These are phyloP conservation scores for Conidiobolus incongruus DNA, from an alignment of 371 early-diverging fungal genomes.

Conservation along the genomic window DNA sequence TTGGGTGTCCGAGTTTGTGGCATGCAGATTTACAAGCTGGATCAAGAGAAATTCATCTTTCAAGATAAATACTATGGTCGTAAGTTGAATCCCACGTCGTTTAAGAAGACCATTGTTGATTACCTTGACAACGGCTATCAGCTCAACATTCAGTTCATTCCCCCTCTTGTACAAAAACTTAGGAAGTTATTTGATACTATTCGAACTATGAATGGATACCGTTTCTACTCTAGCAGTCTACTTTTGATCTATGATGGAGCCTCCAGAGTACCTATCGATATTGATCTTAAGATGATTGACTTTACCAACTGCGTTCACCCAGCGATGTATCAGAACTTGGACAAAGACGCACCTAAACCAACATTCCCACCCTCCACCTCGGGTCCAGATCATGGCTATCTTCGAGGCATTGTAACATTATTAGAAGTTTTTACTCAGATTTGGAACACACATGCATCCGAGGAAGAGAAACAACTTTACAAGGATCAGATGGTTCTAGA, in stretches of 20 bases:
- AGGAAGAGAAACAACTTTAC: constrained; percentile 11
- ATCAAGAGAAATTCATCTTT: constrained; percentile 34
- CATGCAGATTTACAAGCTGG: constrained; percentile 81
- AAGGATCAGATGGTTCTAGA: constrained; percentile 8
- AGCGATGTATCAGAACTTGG: not conserved
- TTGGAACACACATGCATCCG: constrained; percentile 9
- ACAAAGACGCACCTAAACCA: not conserved
- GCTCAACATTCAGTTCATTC: constrained; percentile 45
- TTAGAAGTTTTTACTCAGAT: not conserved
- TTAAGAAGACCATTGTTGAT: constrained; percentile 39
- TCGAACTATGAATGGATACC: constrained; percentile 38
- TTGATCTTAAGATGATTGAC: constrained; percentile 81
- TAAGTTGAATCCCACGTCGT: constrained; percentile 38
- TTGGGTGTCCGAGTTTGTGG: constrained; percentile 91
- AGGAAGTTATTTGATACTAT: constrained; percentile 40
- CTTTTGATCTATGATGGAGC: constrained; percentile 65
- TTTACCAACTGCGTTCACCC: constrained; percentile 62
- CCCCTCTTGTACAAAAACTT: constrained; percentile 42
- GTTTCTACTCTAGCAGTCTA: constrained; percentile 77
- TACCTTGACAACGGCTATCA: constrained; percentile 58
- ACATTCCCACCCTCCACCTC: constrained; percentile 2
- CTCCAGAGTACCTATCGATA: constrained; percentile 6
- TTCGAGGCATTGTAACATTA: constrained; percentile 4
- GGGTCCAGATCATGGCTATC: constrained; percentile 6
- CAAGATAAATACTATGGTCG: constrained; percentile 91